Evolutionary conservation across 2,329 filamentous ascomycete species (phyloP).

Genomic region (Aspergillus sp.): DNA sequence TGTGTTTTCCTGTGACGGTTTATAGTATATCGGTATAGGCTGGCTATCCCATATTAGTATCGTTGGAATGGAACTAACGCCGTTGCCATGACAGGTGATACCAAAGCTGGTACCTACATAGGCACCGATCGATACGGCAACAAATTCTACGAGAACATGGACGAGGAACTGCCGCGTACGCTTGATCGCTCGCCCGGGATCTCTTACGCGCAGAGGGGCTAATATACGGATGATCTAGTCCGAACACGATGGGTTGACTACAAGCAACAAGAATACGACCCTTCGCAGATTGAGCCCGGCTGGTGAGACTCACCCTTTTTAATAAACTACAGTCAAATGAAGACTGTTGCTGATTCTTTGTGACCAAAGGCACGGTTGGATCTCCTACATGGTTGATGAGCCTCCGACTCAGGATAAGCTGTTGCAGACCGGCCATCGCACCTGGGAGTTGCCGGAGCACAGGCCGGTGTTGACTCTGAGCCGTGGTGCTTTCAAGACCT

Average conservation of each 20-base stretch:
- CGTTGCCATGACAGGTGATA: constrained; percentile 61
- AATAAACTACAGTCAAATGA: too few species aligned
- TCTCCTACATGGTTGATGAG: constrained; percentile 85
- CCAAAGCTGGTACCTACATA: constrained; percentile 82
- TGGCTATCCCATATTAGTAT: neutral
- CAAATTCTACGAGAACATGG: constrained; percentile 91
- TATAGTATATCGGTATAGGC: constrained; percentile 38
- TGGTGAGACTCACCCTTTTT: constrained; percentile 46
- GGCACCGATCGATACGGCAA: constrained; percentile 87
- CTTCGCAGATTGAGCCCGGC: constrained; percentile 74
- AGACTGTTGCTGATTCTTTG: constrained; percentile 3
- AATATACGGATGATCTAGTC: constrained; percentile 45
- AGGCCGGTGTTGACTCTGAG: constrained; percentile 67
- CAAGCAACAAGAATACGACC: constrained; percentile 64
- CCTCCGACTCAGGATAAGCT: constrained; percentile 70
- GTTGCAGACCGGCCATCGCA: constrained; percentile 56
- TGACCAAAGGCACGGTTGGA: constrained; percentile 73
- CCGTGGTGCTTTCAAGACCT: constrained; percentile 79
- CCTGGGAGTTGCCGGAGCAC: constrained; percentile 69
- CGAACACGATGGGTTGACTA: constrained; percentile 97
- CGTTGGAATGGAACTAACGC: constrained; percentile 13
- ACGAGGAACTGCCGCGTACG: constrained; percentile 82
- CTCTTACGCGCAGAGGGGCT: constrained; percentile 1
- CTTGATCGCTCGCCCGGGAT: too few species aligned
- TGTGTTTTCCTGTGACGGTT: neutral